Percentiles rank a stretch among this genome's conserved stretches.
These are phyloP conservation scores for Aspergillus nidulans DNA, from an alignment of 495 filamentous ascomycete genomes.

Conservation along the genomic window DNA sequence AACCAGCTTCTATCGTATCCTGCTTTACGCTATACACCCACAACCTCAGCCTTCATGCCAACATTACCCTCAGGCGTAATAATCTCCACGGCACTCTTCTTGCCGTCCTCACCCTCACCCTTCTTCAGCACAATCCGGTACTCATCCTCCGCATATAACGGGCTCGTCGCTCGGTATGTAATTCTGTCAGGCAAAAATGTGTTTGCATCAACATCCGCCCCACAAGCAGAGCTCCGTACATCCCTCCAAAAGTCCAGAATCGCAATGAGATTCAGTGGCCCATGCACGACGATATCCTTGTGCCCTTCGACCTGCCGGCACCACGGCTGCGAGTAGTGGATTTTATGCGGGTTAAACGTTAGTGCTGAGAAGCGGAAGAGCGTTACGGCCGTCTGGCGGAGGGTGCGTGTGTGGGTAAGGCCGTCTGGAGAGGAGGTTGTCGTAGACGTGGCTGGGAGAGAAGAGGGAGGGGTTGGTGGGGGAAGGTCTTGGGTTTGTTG, in stretches of 20 bases:
- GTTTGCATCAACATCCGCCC: constrained; percentile 9
- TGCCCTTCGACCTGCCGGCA: constrained; percentile 56
- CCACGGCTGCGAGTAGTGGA: constrained; percentile 63
- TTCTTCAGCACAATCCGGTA: constrained; percentile 41
- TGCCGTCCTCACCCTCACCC: constrained; percentile 20
- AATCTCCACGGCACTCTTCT: constrained; percentile 33
- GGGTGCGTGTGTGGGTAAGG: constrained; percentile 36
- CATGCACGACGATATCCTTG: constrained; percentile 57
- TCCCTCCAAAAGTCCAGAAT: constrained; percentile 65
- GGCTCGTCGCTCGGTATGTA: constrained; percentile 53
- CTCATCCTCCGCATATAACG: constrained; percentile 56
- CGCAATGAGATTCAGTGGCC: constrained; percentile 58
- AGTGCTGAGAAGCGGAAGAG: constrained; percentile 70
- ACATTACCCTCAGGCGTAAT: constrained; percentile 34
- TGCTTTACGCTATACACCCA: neutral
- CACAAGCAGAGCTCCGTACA: constrained; percentile 14
- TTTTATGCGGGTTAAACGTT: constrained; percentile 70
- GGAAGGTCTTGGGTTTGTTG: constrained; percentile 28
- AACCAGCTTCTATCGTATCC: neutral
- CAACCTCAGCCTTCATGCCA: constrained; percentile 48
- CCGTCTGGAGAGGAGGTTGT: constrained; percentile 19
- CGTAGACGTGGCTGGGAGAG: constrained; percentile 16
- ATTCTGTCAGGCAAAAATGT: constrained; percentile 44
- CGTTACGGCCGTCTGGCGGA: constrained; percentile 50
- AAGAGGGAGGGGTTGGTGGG: constrained; percentile 5